A percentile compares a stretch with the other conserved stretches of the same genome.
phyloP scores from a whole-genome alignment of 768 basidiomycete genomes.

The Scleroderma citrinum region DNA sequence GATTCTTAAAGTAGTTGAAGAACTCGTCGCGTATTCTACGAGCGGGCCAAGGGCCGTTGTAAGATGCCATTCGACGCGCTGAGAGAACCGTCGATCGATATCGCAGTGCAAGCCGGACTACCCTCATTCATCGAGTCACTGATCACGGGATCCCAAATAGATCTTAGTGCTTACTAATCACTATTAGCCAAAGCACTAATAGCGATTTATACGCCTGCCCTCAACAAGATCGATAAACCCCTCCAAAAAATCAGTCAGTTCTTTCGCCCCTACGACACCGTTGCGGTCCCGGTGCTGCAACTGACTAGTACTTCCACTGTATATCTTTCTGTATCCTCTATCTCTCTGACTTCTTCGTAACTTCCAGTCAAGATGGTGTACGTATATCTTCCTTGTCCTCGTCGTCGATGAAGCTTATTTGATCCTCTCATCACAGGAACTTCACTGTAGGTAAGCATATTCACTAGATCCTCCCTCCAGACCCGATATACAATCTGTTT shows the following conservation, averaged over 20 bases:
- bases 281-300: conserved; percentile 25
- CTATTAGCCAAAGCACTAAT: no score
- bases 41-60: conserved; percentile 66
- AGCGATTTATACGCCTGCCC: conserved; percentile 38
- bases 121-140: conserved; percentile 3
- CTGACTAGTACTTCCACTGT: conserved; percentile 11
- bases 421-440: conserved; percentile 51
- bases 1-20: conserved; percentile 80
- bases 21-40: conserved; percentile 79
- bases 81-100: conserved; percentile 17
- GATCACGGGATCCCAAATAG: neutral
- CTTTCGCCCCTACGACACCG: conserved; percentile 10
- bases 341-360: conserved; percentile 27
- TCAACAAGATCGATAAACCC: conserved; percentile 44
- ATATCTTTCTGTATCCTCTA: conserved; percentile 14
- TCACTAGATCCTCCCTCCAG: neutral
- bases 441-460: conserved; percentile 74
- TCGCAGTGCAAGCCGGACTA: conserved; percentile 3
- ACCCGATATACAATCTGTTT: conserved; percentile 9
- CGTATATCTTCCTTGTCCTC: conserved; percentile 29
- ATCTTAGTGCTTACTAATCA: no score
- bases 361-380: conserved; percentile 76
- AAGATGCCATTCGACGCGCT: conserved; percentile 22
- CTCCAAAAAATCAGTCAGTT: conserved; percentile 9
- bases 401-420: conserved; percentile 23